Base-by-base conservation (phyloP, 2,329 filamentous ascomycete species). In the Claviceps maximensis region DNA sequence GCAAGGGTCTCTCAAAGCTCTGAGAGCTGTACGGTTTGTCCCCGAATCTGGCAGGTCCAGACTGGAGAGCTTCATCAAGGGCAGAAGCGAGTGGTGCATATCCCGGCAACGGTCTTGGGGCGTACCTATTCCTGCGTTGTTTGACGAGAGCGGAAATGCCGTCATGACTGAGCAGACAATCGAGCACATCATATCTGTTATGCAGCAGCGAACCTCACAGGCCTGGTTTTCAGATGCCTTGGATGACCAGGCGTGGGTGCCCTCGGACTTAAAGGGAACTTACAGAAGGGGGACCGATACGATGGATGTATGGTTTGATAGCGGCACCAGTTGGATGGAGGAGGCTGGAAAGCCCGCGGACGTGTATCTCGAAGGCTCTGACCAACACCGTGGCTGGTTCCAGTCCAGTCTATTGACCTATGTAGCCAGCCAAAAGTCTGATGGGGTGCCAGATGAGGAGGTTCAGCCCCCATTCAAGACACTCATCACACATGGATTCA, bases 291-390 rank as follows among this genome's bases (percentile, higher is more conserved):
- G 91, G 15, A 87, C 76, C 45, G 93, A 98, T 63, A 98, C 93
- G 0, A 98, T 98, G 93, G 93, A 98, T 67, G 93, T 98, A 10
- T 98, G 93, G 93, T 98, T 98, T 61, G 93, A 98, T 67, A 97
- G 93, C 59, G 93, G 93, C 6, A 95, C 87, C 49, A 95, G 89
- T 63, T 98, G 93, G 93, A 86, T 75, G 4, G 75, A 80, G 63
- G 74, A 71, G 29, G 60, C 67, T 29, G 60, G 67, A 9, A 63
- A 65, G 29, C 83, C 66, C 25, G 89, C 89, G 0, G 89, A 98
- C 65, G 78, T 97, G 25, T 97, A 95, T 64, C 78, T 97, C 2
- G 93, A 98, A 71, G 93, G 93, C 33, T 87, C 86, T 3, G 93
- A 98, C 66, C 93, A 98, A 66, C 93, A 98, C 68, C 85, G 93